Evolutionary conservation across 1,284 basidiomycete genomes (phyloP), one percentile per base, ranked within the genome.

Genomic region (Naganishia cerealis): DNA sequence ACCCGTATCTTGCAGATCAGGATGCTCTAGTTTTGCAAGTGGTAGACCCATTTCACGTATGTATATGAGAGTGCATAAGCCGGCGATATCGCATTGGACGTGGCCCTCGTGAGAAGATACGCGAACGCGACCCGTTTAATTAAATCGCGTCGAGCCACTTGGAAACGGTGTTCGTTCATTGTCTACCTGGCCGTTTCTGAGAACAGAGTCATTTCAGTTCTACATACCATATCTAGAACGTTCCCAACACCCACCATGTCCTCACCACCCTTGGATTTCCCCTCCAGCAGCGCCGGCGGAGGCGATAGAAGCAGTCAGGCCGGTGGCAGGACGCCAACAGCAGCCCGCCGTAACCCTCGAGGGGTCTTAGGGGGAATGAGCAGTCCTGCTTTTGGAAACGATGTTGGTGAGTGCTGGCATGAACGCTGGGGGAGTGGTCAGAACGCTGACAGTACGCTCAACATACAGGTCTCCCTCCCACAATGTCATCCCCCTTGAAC

Each of bases 241-340:
- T 40, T 38, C 61, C n/a, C 38, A 10, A 6, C n/a, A 33, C 39
- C 15, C 33, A 54, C 2, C 18, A 69, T 69, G 67, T 69, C 67
- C 5, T 69, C 67, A 29, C 67, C 67, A 24, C 67, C 67, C 3
- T 39, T 69, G 42, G 62, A 69, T 24, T 69, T 69, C 29, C 67
- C 67, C 21, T 69, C 67, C 7, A 65, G 62, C 40, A 65, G 62
- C 40, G 61, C 54, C 12, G 67, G 67, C 18, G 40, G 67, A 50
- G 55, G 46, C 55, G 43, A 68, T 57, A 26, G 55, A 46, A 43
- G 55, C 59, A 56, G 59, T 33, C 39, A 61, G 56, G 56, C 61
- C 40, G 46, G 57, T 38, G 43, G 61, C 36, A 36, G 63, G 38
- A 53, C 57, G 18, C 46, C 67, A 26, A 57, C 57, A 12, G 21